Percentiles rank a stretch among this genome's conserved stretches.
Conservation (phyloP, 352 stramenopile genomes). For the Blastocystis sp. region DNA sequence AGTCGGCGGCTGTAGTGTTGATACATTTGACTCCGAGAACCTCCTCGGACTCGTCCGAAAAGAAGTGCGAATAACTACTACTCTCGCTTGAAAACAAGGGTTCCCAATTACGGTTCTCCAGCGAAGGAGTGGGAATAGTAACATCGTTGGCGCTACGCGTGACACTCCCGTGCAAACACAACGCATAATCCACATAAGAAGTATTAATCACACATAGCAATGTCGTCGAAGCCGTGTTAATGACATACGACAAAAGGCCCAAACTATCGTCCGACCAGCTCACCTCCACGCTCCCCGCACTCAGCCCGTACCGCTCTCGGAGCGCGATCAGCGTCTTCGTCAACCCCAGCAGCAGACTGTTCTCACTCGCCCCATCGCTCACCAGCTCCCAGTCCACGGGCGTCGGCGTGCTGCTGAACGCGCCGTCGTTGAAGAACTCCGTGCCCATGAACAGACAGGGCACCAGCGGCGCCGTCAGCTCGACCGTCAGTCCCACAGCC, state of each 20-base stretch:
- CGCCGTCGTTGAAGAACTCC: constrained; percentile 37
- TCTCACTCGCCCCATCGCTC: background rate
- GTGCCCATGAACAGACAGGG: constrained; percentile 63
- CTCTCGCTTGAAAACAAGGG: background rate
- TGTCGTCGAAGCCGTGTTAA: background rate
- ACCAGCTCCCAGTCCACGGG: constrained; percentile 6
- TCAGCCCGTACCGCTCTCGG: background rate
- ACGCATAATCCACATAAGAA: background rate
- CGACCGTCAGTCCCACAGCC: constrained; percentile 5
- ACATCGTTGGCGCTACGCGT: background rate
- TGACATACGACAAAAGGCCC: background rate
- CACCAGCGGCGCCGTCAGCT: background rate
- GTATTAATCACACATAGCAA: background rate
- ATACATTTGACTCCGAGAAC: background rate
- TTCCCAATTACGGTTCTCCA: background rate
- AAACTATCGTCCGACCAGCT: background rate
- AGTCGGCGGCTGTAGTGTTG: background rate
- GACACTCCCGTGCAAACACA: background rate
- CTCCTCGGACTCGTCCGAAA: background rate
- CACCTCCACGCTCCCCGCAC: background rate
- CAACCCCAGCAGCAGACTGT: background rate
- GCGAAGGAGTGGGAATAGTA: background rate
- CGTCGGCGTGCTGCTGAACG: background rate
- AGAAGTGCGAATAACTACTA: background rate
- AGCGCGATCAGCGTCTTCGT: background rate